These are phyloP conservation scores for Aspergillus spinulosporus DNA, from an alignment of 2,329 filamentous ascomycete species.

Conservation along the genomic window DNA sequence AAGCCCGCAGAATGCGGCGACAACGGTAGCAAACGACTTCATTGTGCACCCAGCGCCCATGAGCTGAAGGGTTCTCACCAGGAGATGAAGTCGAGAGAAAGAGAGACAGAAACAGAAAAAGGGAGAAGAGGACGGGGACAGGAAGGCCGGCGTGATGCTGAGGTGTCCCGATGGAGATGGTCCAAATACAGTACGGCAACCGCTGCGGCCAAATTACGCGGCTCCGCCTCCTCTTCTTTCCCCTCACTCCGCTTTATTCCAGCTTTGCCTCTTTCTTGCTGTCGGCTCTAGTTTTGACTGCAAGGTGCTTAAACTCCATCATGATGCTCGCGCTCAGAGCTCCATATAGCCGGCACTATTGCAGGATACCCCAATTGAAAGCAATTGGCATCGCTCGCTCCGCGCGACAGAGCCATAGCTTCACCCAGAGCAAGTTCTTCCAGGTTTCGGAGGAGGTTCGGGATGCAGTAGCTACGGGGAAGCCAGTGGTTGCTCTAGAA, in stretches of 20 bases:
- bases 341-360: constrained; percentile 23
- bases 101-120: constrained; percentile 10
- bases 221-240: constrained; percentile 16
- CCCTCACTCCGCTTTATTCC: constrained; percentile 7
- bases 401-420: constrained; percentile 29
- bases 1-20: constrained; percentile 38
- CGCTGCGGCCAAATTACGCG: constrained; percentile 39
- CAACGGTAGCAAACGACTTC: constrained; percentile 40
- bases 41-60: constrained; percentile 36
- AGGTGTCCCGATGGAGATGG: constrained; percentile 37
- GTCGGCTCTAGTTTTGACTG: not conserved
- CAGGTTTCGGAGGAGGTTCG: constrained; percentile 78
- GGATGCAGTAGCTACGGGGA: constrained; percentile 70
- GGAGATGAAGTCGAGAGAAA: constrained; percentile 18
- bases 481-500: constrained; percentile 88
- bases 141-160: constrained; percentile 31
- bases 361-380: constrained; percentile 19
- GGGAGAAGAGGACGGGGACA: constrained; percentile 13
- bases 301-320: not conserved
- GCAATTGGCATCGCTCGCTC: not conserved
- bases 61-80: constrained; percentile 22
- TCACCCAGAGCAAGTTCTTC: constrained; percentile 54
- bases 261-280: not conserved
- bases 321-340: constrained; percentile 26
- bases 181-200: constrained; percentile 31